Evolutionary conservation across 108 stramenopile species (phyloP).

Genomic region (Discostella pseudostelligera): DNA sequence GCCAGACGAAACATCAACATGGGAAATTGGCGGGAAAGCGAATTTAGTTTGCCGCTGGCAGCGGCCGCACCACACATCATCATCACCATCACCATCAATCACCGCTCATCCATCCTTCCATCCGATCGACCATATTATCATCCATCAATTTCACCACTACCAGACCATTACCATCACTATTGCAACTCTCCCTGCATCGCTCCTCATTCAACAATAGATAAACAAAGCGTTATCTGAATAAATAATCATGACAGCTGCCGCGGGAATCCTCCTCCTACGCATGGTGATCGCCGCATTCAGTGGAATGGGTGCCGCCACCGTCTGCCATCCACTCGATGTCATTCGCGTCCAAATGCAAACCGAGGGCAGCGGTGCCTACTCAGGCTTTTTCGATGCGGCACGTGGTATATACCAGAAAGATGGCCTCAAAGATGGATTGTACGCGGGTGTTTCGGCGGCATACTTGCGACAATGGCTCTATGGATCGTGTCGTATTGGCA

Average conservation of each 20-base stretch:
- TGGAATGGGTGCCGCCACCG: constrained; percentile 78
- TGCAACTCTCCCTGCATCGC: too few relatives aligned
- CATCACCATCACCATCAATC: too few relatives aligned
- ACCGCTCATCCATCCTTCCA: background rate
- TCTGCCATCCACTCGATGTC: constrained; percentile 76
- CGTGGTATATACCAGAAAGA: constrained; percentile 41
- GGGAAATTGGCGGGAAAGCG: too few relatives aligned
- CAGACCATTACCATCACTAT: too few relatives aligned
- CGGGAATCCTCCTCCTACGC: constrained; percentile 38
- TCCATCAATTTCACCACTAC: too few relatives aligned
- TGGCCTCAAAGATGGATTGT: constrained; percentile 54
- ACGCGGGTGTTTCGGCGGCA: constrained; percentile 70
- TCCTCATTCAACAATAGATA: too few relatives aligned
- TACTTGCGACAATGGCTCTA: constrained; percentile 77
- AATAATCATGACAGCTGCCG: constrained; percentile 37
- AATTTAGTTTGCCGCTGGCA: too few relatives aligned
- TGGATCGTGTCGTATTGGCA: constrained; percentile 71
- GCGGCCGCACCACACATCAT: background rate
- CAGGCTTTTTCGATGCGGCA: constrained; percentile 46
- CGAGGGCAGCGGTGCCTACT: constrained; percentile 36
- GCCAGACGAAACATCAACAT: background rate
- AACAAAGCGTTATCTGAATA: too few relatives aligned
- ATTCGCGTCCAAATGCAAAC: constrained; percentile 79
- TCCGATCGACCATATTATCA: too few relatives aligned
- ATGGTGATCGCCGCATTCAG: constrained; percentile 71